Base-by-base conservation (phyloP, 2,329 filamentous ascomycete genomes). In the Chaetomiaceae sp. region DNA sequence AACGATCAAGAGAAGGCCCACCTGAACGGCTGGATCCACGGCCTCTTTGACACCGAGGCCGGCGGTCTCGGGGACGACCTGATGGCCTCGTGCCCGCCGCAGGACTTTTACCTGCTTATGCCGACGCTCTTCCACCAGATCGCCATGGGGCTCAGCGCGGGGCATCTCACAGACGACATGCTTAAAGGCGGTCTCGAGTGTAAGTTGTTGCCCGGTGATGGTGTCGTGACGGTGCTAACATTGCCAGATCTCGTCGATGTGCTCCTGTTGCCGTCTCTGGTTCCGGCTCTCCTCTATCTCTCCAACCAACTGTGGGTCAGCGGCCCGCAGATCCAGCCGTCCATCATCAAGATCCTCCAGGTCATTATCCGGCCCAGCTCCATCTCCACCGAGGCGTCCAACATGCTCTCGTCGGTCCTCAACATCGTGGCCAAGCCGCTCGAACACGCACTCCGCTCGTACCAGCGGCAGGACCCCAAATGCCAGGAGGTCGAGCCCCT, bases 31-130 rank as follows among this genome's bases (percentile, higher is more conserved):
- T 95, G 89, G 89, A 83, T 92, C 20, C 82, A 83, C 27, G 88
- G 87, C 0, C 78, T 95, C 3, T 92, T 90, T 61, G 84, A 89
- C 58, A 83, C 80, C 7, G 88, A 91, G 61, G 80, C 83, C 12
- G 82, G 83, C 33, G 87, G 87, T 0, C 80, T 94, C 3, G 84
- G 84, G 7, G 89, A 94, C 63, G 89, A 92, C 54, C 73, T 92
- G 7, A 89, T 92, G 81, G 85, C 87, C 8, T 87, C 87, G 1
- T 94, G 89, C 62, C 84, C 85, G 1, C 89, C 89, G 1, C 88
- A 91, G 64, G 84, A 91, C 36, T 94, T 94, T 65, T 92, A 92
- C 63, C 72, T 88, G 17, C 76, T 94, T 4, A 83, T 91, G 14
- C 87, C 89, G 1, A 86, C 87, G 0, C 72, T 94, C 0, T 91